Percentiles rank a stretch among this genome's conserved stretches.
These are phyloP conservation scores for Beta lomatogona DNA, from an alignment of 179 eudicot species.

Conservation along the genomic window DNA sequence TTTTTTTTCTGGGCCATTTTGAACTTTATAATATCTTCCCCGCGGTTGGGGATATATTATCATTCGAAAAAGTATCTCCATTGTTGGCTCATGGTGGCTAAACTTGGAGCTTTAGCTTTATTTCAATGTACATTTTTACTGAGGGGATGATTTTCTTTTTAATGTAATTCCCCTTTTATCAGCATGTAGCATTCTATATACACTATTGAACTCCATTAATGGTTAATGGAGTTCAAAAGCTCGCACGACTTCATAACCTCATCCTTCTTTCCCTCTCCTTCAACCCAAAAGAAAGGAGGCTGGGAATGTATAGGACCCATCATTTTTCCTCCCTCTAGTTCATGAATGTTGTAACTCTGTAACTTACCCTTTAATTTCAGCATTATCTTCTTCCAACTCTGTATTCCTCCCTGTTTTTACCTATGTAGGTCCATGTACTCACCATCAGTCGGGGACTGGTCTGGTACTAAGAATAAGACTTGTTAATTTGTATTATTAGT, in stretches of 20 bases:
- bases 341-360: constrained; percentile 4
- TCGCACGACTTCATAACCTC: not conserved
- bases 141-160: constrained; percentile 22
- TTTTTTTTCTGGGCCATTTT: not conserved
- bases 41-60: constrained; percentile 16
- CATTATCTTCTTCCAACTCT: not conserved
- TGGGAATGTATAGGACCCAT: not conserved
- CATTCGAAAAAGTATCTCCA: constrained; percentile 11
- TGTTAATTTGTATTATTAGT: not conserved
- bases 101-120: constrained; percentile 32
- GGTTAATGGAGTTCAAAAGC: constrained; percentile 20
- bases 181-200: constrained; percentile 20
- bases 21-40: constrained; percentile 2
- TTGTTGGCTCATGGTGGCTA: constrained; percentile 25
- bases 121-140: constrained; percentile 26
- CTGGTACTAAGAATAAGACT: constrained; percentile 26
- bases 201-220: constrained; percentile 19
- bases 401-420: not conserved
- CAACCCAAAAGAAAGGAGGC: constrained; percentile 10
- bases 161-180: constrained; percentile 18
- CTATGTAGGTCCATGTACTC: not conserved
- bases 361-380: not conserved
- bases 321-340: constrained; percentile 10
- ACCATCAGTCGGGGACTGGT: constrained; percentile 22
- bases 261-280: constrained; percentile 7